phyloP scores from a whole-genome alignment of 805 yeast genomes.

The Lipomyces chichibuensis region DNA sequence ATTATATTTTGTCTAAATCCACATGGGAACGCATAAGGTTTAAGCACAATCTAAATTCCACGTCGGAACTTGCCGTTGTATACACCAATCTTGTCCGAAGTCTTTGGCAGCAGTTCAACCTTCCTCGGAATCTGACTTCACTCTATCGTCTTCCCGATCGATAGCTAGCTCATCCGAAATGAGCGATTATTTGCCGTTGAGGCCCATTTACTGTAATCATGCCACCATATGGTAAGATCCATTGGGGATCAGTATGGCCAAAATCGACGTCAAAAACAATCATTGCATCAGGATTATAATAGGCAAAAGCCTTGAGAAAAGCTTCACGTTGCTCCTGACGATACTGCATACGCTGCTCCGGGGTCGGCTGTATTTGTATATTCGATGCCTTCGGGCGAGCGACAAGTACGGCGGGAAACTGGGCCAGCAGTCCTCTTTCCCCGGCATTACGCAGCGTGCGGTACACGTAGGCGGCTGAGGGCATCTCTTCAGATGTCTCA shows the following conservation, averaged over 20 bases:
- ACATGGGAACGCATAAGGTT: too few relatives aligned
- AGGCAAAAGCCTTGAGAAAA: not conserved
- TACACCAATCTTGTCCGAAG: too few relatives aligned
- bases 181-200: slow-evolving; percentile 1
- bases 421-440: slow-evolving; percentile 2
- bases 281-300: not conserved
- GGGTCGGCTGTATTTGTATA: not conserved
- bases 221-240: slow-evolving; percentile 6
- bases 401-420: slow-evolving; percentile 5
- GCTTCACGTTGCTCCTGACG: slow-evolving; percentile 3
- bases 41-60: too few relatives aligned
- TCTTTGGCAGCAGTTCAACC: too few relatives aligned
- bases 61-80: too few relatives aligned
- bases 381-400: slow-evolving; percentile 5
- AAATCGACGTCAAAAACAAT: slow-evolving; percentile 4
- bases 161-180: not conserved
- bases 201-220: not conserved
- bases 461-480: not conserved
- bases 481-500: slow-evolving; percentile 7
- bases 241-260: slow-evolving; percentile 7
- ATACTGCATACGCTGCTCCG: not conserved
- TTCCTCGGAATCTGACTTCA: too few relatives aligned
- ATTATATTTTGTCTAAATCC: too few relatives aligned
- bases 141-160: too few relatives aligned
- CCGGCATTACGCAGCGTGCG: slow-evolving; percentile 6